phyloP scores from a whole-genome alignment of 805 yeast species.

The Nakazawaea ishiwadae region DNA sequence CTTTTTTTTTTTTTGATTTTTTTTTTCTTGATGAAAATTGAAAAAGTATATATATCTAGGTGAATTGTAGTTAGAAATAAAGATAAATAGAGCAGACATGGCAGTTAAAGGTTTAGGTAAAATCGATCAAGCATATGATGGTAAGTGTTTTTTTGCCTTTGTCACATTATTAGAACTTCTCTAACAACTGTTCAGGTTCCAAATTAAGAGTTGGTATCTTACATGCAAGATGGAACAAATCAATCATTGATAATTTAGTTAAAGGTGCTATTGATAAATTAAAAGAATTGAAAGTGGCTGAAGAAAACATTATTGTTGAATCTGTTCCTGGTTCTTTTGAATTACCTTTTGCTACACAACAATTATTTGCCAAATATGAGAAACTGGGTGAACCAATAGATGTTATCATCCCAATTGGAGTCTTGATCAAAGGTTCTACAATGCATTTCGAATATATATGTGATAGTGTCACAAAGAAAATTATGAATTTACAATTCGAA shows the following conservation, averaged over 20 bases:
- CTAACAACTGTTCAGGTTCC: constrained; percentile 34
- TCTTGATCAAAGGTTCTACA: constrained; percentile 91
- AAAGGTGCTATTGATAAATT: constrained; percentile 67
- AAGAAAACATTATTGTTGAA: constrained; percentile 73
- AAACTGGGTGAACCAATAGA: constrained; percentile 51
- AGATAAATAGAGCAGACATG: constrained; percentile 36
- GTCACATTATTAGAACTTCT: too few relatives aligned
- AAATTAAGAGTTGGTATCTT: constrained; percentile 74
- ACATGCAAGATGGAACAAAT: constrained; percentile 93
- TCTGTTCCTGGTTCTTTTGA: constrained; percentile 95
- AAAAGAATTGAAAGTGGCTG: constrained; percentile 60
- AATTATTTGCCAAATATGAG: constrained; percentile 40
- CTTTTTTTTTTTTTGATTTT: too few relatives aligned
- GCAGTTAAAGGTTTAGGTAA: constrained; percentile 81
- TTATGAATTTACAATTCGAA: constrained; percentile 76
- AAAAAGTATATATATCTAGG: too few relatives aligned
- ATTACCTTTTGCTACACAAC: constrained; percentile 76
- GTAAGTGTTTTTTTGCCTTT: too few relatives aligned
- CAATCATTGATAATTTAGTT: constrained; percentile 74
- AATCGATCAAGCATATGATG: constrained; percentile 65
- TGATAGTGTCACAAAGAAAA: constrained; percentile 78
- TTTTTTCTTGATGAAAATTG: too few relatives aligned
- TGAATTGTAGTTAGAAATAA: too few relatives aligned
- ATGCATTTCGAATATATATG: constrained; percentile 98
- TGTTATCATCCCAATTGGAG: constrained; percentile 91